These are phyloP conservation scores for Myochromella boudieri DNA, from an alignment of 768 basidiomycete species.

Conservation along the genomic window DNA sequence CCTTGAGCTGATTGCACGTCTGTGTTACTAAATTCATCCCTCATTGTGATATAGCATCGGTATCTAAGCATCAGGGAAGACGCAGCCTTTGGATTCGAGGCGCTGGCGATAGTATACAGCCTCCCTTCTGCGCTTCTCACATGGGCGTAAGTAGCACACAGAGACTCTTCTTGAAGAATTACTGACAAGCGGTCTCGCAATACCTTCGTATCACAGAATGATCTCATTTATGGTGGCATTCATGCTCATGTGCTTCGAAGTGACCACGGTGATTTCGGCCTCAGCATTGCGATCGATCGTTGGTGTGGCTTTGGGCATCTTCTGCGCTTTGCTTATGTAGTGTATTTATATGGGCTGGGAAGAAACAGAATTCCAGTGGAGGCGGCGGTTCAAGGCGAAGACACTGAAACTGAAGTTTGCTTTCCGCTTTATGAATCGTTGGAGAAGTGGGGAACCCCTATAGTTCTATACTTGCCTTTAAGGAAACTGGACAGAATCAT, in stretches of 20 bases:
- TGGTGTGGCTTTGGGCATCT: constrained; percentile 7
- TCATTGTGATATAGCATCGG: background rate
- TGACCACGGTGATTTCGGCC: constrained; percentile 15
- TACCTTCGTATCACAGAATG: constrained; percentile 20
- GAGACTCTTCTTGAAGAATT: background rate
- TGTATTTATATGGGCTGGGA: constrained; percentile 24
- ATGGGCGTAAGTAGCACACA: constrained; percentile 19
- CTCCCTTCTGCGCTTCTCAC: constrained; percentile 9
- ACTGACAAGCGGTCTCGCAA: background rate
- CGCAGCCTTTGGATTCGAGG: constrained; percentile 4
- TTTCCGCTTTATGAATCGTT: no score
- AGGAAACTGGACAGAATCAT: no score
- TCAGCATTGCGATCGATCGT: constrained; percentile 15
- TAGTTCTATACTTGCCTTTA: no score
- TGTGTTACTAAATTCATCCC: no score
- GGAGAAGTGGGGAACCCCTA: no score
- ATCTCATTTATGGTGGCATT: constrained; percentile 26
- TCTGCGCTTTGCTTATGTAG: constrained; percentile 21
- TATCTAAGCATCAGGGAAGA: constrained; percentile 4
- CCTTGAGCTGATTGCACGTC: background rate
- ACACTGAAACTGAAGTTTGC: no score
- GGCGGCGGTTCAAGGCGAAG: background rate
- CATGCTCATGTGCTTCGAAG: constrained; percentile 25
- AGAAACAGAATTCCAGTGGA: constrained; percentile 5
- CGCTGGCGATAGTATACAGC: constrained; percentile 8